Conservation (phyloP, 257 asterid species). For the Ehretia macrophylla region DNA sequence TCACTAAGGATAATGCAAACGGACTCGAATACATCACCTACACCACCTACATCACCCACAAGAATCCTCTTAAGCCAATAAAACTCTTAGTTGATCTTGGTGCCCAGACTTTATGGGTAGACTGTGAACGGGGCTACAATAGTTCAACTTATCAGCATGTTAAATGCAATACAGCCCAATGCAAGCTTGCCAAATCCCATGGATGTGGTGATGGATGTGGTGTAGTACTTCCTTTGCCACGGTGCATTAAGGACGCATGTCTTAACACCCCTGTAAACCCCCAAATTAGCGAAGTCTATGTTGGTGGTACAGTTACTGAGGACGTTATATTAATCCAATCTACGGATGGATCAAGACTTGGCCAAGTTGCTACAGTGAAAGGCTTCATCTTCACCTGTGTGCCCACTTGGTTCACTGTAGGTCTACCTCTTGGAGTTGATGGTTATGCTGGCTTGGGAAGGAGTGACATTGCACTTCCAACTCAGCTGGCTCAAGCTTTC, state of each 20-base stretch:
- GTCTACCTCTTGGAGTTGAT: background rate
- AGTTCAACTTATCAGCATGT: constrained; percentile 5
- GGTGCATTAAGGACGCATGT: constrained; percentile 9
- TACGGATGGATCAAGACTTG: constrained; percentile 1
- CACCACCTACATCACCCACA: background rate
- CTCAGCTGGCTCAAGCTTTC: background rate
- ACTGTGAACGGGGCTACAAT: too few species aligned
- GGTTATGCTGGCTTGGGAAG: background rate
- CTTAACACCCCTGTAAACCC: background rate
- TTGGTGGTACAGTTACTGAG: background rate
- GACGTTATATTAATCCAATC: constrained; percentile 4
- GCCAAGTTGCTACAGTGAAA: background rate
- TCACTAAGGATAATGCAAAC: constrained; percentile 4
- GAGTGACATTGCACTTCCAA: background rate
- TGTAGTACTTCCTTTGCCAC: background rate
- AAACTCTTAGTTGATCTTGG: too few species aligned
- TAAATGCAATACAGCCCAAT: background rate
- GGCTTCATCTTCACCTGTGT: constrained; percentile 8
- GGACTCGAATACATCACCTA: constrained; percentile 4
- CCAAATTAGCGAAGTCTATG: background rate
- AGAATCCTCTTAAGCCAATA: constrained; percentile 5
- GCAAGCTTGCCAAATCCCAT: background rate
- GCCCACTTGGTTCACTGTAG: background rate
- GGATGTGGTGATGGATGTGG: background rate
- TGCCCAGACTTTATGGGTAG: too few species aligned